Percentiles rank a stretch among this genome's conserved stretches.
Evolutionary conservation across 768 basidiomycete genomes (phyloP).

Genomic region (Pilatotrama ljubarskyi): DNA sequence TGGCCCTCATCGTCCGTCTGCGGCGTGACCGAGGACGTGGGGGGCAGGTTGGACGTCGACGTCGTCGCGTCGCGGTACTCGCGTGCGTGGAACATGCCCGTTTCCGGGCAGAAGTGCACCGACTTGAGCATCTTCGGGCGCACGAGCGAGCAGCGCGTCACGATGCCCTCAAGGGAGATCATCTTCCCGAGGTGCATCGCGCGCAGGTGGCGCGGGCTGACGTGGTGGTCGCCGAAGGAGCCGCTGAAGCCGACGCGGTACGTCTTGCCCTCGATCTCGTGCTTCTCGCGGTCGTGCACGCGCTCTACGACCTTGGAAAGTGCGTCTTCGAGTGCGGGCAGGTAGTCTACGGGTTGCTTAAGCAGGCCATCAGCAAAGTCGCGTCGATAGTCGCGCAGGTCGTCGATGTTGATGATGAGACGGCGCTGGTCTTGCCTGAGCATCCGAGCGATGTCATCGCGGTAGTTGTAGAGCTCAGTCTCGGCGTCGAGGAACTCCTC

Average conservation of each 20-base stretch:
- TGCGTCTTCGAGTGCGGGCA: slow-evolving; percentile 89
- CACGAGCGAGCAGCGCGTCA: slow-evolving; percentile 96
- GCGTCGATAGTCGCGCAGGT: slow-evolving; percentile 90
- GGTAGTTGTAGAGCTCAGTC: slow-evolving; percentile 73
- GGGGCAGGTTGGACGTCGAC: slow-evolving; percentile 81
- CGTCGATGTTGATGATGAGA: slow-evolving; percentile 94
- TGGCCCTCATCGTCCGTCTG: slow-evolving; percentile 91
- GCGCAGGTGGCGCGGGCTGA: slow-evolving; percentile 89
- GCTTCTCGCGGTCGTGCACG: slow-evolving; percentile 76
- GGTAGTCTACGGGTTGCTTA: slow-evolving; percentile 81
- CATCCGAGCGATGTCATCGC: slow-evolving; percentile 81
- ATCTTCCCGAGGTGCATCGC: slow-evolving; percentile 91
- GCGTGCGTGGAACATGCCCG: slow-evolving; percentile 78
- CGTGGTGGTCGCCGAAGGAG: slow-evolving; percentile 97
- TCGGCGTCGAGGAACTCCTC: slow-evolving; percentile 80
- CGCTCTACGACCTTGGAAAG: slow-evolving; percentile 71
- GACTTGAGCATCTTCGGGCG: slow-evolving; percentile 98
- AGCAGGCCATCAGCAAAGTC: slow-evolving; percentile 86
- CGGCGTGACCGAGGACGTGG: slow-evolving; percentile 84
- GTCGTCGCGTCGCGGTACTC: slow-evolving; percentile 93
- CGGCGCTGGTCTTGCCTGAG: slow-evolving; percentile 81
- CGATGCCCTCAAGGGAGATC: slow-evolving; percentile 97
- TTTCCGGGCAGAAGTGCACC: slow-evolving; percentile 92
- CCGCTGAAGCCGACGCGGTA: slow-evolving; percentile 92
- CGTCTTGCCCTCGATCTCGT: slow-evolving; percentile 75